Evolutionary conservation across 176 grass and related monocot species (phyloP).

Genomic region (Elaeis guineensis): DNA sequence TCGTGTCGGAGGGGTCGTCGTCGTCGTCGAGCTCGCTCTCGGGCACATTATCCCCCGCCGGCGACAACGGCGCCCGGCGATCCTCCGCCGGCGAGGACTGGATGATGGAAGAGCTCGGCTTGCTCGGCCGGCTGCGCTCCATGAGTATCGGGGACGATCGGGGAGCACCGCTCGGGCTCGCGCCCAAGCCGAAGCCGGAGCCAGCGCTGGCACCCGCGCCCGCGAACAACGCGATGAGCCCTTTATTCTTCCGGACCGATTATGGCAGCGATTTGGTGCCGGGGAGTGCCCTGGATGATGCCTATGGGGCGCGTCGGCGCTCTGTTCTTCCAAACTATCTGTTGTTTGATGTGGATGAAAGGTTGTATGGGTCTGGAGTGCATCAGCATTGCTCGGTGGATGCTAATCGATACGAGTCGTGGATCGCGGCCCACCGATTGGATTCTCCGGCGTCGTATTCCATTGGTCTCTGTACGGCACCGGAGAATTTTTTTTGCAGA

Average conservation of each 20-base stretch:
- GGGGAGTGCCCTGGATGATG: too few relatives aligned
- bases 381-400: slow-evolving; percentile 2
- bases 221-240: too few relatives aligned
- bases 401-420: background rate
- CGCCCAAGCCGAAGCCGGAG: too few relatives aligned
- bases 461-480: too few relatives aligned
- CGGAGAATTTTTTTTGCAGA: background rate
- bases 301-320: background rate
- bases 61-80: background rate
- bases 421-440: background rate
- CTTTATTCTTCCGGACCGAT: too few relatives aligned
- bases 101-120: background rate
- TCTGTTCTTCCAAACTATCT: background rate
- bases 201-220: too few relatives aligned
- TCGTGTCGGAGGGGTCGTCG: slow-evolving; percentile 1
- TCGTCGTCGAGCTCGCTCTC: slow-evolving; percentile 4
- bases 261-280: background rate
- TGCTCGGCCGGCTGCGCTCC: background rate
- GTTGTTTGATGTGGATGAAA: background rate
- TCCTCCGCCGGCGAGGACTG: background rate
- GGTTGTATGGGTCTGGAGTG: background rate
- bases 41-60: background rate
- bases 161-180: too few relatives aligned
- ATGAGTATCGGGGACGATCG: background rate
- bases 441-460: too few relatives aligned